phyloP scores from a whole-genome alignment of 163 green algal species.

The Trebouxia gelatinosa region DNA sequence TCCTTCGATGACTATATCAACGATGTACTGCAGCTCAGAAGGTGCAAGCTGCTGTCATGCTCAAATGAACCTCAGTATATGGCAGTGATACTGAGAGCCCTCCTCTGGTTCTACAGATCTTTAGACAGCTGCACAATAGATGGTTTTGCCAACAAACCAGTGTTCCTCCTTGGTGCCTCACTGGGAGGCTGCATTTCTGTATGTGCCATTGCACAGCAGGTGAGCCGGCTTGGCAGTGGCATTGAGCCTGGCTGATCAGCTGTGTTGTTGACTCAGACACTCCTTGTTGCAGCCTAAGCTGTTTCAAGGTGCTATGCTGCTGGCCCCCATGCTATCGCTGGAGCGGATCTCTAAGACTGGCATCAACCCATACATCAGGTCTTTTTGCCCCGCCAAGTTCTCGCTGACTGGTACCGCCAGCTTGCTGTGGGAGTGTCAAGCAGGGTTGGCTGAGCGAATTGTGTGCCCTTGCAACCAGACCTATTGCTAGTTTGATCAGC shows the following conservation, averaged over 20 bases:
- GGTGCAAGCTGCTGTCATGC: slow-evolving; percentile 29
- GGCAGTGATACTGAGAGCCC: neutral
- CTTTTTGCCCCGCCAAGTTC: neutral
- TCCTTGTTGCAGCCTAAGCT: slow-evolving; percentile 27
- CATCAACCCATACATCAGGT: slow-evolving; percentile 71
- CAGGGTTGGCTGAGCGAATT: too few relatives aligned
- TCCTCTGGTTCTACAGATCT: neutral
- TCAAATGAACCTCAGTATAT: too few relatives aligned
- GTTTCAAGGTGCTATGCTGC: slow-evolving; percentile 62
- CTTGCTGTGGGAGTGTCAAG: too few relatives aligned
- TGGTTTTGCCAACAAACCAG: slow-evolving; percentile 41
- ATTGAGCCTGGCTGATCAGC: neutral
- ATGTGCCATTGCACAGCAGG: slow-evolving; percentile 35
- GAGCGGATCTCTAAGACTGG: slow-evolving; percentile 64
- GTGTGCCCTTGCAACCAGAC: too few relatives aligned
- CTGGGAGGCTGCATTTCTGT: slow-evolving; percentile 71
- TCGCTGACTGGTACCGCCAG: neutral
- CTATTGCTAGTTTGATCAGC: slow-evolving; percentile 58
- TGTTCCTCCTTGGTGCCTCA: slow-evolving; percentile 64
- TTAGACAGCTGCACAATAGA: slow-evolving; percentile 19
- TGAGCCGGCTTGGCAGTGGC: neutral
- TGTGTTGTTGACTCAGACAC: neutral
- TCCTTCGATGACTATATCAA: slow-evolving; percentile 62
- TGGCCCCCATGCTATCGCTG: slow-evolving; percentile 86
- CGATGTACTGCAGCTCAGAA: slow-evolving; percentile 56